A percentile compares a stretch with the other conserved stretches of the same genome.
Conservation (phyloP, 176 grass and related monocot genomes). For the Metroxylon sagu region DNA sequence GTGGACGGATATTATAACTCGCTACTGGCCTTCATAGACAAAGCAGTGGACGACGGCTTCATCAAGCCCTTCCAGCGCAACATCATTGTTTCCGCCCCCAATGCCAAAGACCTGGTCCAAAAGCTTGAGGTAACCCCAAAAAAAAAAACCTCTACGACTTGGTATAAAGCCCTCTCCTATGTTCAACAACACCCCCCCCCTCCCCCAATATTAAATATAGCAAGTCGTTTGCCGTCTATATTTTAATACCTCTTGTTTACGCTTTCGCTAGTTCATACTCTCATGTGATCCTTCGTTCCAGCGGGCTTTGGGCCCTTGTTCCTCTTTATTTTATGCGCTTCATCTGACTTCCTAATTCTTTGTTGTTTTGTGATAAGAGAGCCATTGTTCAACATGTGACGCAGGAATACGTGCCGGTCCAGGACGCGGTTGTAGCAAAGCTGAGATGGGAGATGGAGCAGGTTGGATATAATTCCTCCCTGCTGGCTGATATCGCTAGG, state of each 20-base stretch:
- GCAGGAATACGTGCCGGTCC: constrained; percentile 58
- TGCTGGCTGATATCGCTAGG: constrained; percentile 47
- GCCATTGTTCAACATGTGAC: neutral
- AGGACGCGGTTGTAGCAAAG: constrained; percentile 42
- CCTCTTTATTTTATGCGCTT: no score
- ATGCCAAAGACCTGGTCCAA: constrained; percentile 61
- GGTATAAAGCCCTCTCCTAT: neutral
- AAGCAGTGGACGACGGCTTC: constrained; percentile 95
- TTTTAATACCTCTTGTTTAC: no score
- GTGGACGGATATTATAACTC: constrained; percentile 96
- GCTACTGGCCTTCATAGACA: constrained; percentile 89
- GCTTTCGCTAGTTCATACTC: no score
- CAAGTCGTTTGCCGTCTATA: no score
- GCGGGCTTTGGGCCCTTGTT: no score
- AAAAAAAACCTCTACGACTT: no score
- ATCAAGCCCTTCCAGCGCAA: constrained; percentile 65
- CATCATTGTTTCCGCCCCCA: constrained; percentile 71
- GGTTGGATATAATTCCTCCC: constrained; percentile 40
- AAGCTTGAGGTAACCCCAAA: constrained; percentile 61
- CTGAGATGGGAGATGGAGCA: constrained; percentile 73
- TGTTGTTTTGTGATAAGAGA: no score
- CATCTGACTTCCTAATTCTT: no score
- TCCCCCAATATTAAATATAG: neutral
- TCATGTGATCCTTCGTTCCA: no score
- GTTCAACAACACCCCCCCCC: no score